Percentiles rank a stretch among this genome's conserved stretches.
Evolutionary conservation across 1,139 yeast genomes (phyloP).

Genomic region (Suhomyces guaymorum): DNA sequence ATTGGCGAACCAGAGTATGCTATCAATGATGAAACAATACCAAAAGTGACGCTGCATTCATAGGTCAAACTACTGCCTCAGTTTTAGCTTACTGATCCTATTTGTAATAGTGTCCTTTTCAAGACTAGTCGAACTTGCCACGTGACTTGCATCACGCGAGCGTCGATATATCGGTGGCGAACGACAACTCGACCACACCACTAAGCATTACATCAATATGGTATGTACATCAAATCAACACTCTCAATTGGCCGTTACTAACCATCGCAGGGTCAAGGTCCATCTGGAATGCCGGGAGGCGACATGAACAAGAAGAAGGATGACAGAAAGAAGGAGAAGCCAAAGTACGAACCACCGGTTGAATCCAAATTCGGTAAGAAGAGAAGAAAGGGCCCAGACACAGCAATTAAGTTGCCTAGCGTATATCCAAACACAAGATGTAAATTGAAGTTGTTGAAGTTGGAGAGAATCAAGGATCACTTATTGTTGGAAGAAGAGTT

Average conservation of each 20-base stretch:
- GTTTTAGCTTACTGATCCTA: too few relatives aligned
- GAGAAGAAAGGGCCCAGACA: conserved; percentile 90
- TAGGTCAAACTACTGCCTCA: too few relatives aligned
- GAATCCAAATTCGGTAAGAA: conserved; percentile 90
- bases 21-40: too few relatives aligned
- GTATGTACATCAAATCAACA: conserved; percentile 8
- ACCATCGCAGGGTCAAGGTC: conserved; percentile 67
- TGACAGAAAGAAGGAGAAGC: conserved; percentile 79
- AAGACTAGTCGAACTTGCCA: conserved; percentile 3
- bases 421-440: conserved; percentile 94
- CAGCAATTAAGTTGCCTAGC: conserved; percentile 77
- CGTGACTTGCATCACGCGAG: conserved; percentile 8
- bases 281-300: conserved; percentile 71
- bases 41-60: too few relatives aligned
- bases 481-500: conserved; percentile 92
- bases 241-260: conserved; percentile 12
- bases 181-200: conserved; percentile 1
- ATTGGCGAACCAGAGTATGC: too few relatives aligned
- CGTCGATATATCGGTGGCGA: conserved; percentile 14
- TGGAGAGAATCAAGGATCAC: conserved; percentile 97
- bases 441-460: conserved; percentile 81
- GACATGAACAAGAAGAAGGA: conserved; percentile 67
- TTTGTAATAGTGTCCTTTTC: neutral
- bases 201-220: conserved; percentile 8
- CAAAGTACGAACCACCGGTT: conserved; percentile 98